phyloP scores from a whole-genome alignment of 306 rosid genomes.

The Echinosophora koreensis region DNA sequence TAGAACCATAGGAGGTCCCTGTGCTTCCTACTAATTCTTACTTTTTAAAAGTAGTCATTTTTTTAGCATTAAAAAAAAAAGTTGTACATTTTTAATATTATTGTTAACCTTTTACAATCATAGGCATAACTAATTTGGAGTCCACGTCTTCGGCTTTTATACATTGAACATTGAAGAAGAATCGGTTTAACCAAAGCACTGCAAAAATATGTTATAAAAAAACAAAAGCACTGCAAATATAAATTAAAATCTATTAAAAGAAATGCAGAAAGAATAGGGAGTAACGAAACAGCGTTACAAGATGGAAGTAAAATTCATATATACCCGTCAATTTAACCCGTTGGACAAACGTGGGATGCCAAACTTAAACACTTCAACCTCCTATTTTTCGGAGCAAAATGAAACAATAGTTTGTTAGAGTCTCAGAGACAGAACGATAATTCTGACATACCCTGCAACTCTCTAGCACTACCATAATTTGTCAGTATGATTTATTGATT shows the following conservation, averaged over 20 bases:
- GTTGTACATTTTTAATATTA: not conserved
- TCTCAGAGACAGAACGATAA: not conserved
- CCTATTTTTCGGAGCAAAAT: not conserved
- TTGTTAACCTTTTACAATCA: slow-evolving; percentile 27
- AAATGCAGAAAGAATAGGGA: not conserved
- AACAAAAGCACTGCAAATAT: too few species aligned
- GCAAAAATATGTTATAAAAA: not conserved
- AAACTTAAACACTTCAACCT: not conserved
- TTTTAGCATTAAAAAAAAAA: not conserved
- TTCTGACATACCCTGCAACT: not conserved
- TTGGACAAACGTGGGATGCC: not conserved
- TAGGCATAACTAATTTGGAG: not conserved
- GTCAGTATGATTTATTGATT: not conserved
- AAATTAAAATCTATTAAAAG: not conserved
- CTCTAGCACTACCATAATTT: too few species aligned
- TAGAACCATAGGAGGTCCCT: not conserved
- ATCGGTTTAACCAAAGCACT: slow-evolving; percentile 7
- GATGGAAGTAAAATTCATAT: not conserved
- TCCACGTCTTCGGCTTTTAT: slow-evolving; percentile 15
- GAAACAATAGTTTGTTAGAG: not conserved
- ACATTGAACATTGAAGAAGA: not conserved
- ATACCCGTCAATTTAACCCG: not conserved
- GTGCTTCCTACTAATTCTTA: slow-evolving; percentile 16
- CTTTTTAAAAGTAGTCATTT: not conserved
- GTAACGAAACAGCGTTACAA: not conserved